Base-by-base conservation (phyloP, 2,329 filamentous ascomycete genomes). In the Penicillium sp. region DNA sequence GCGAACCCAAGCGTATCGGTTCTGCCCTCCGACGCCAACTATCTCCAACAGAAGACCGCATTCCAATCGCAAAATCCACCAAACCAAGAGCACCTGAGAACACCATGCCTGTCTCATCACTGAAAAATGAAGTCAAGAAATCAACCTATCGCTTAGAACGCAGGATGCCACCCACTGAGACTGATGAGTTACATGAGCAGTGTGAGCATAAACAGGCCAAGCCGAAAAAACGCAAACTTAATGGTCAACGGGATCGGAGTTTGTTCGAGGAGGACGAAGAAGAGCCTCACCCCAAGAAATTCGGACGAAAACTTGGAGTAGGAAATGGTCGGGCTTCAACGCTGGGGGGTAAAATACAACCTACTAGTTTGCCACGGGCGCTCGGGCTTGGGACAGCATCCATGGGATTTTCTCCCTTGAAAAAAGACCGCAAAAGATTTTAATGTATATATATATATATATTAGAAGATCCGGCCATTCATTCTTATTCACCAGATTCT, bases 151-250 rank as follows among this genome's bases (percentile, higher is more conserved):
- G 53, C 4, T 19, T 46, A 16, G 53, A 48, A 42, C 44, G 40
- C 17, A 59, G 52, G 5, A 22, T 47, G 36, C 48, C 54, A 30
- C 10, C 36, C 4, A 55, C 58, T 22, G 46, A 77, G 9, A 41
- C 48, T 10, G 56, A 62, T 37, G 57, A 56, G 25, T 44, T 55
- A 31, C 50, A 45, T 40, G 76, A 58, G 41, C 42, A 58, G n/a
- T 38, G 53, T n/a, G 59, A 62, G 14, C 62, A 61, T n/a, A 62
- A 56, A 8, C 76, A 73, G 19, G 67, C 69, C 59, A 79, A 67
- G 59, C 86, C 84, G 69, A 90, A 88, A 80, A 91, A 88, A 78
- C 84, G 88, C 59, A 92, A 90, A 73, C 75, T 89, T 1, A 85
- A 86, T 4, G 77, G 75, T 22, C 79, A 81, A 22, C 84, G 82